Evolutionary conservation across 1,284 basidiomycete genomes (phyloP).

Genomic region (Fomitopsis schrenkii): DNA sequence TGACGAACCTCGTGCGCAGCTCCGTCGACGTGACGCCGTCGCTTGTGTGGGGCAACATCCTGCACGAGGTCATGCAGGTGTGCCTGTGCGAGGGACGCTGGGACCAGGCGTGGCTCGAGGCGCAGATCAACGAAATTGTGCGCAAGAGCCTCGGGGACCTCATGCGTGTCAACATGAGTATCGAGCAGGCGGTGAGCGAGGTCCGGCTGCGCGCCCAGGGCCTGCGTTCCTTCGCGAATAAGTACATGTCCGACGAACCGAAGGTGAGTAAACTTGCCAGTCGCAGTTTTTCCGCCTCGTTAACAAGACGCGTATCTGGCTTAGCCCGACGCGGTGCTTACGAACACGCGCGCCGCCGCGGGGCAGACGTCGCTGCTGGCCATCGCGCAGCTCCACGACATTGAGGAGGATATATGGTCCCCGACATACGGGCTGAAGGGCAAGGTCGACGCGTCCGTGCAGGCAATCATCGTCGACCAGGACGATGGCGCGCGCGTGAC

Average conservation of each 20-base stretch:
- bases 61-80: constrained; percentile 85
- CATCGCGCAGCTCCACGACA: constrained; percentile 73
- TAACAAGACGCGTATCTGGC: constrained; percentile 5
- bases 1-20: constrained; percentile 58
- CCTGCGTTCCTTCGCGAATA: constrained; percentile 57
- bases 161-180: constrained; percentile 53
- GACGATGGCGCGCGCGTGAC: constrained; percentile 15
- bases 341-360: constrained; percentile 54
- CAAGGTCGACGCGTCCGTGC: constrained; percentile 90
- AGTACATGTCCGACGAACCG: constrained; percentile 56
- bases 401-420: constrained; percentile 98
- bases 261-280: constrained; percentile 40
- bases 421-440: constrained; percentile 95
- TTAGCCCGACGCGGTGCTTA: constrained; percentile 63
- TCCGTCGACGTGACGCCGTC: constrained; percentile 57
- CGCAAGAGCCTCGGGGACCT: constrained; percentile 52
- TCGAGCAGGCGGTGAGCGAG: constrained; percentile 63
- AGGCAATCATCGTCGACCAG: constrained; percentile 55
- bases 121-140: constrained; percentile 53
- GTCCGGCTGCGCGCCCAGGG: constrained; percentile 60
- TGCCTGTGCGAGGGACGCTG: constrained; percentile 61
- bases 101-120: constrained; percentile 56
- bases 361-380: constrained; percentile 56
- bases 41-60: constrained; percentile 85
- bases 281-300: not conserved